Evolutionary conservation across 1,284 basidiomycete species (phyloP), one percentile per base, ranked within the genome.

Genomic region (Xerocomus nothofagi): DNA sequence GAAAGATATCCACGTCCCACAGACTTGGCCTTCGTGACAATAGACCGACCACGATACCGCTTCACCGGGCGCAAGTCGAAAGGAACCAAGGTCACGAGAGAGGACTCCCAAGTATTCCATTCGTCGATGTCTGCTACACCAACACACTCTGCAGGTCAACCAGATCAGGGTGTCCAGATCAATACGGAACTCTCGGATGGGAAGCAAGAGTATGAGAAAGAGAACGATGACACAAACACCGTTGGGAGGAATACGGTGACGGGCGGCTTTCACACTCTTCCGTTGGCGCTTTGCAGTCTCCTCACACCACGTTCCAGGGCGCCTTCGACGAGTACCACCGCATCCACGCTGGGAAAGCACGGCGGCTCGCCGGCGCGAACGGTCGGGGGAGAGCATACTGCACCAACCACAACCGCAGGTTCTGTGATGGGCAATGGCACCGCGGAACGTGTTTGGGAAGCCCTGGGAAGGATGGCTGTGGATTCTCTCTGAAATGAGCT

Each of bases 11-110:
- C 62, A 15, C 54, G 44, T 29, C 27, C 63, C 6, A 42, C 65
- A 2, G 68, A 73, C 49, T 54, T 59, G 26, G 43, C 54, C 6
- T 69, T 71, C 40, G 57, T 69, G 42, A 61, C 62, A 5, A 56
- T 63, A 24, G 51, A 57, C 36, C 59, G 60, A 5, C 58, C 65
- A 1, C 55, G 52, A 40, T 61, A 66, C 46, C 61, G 59, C 0
- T 64, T 68, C 41, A 24, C 57, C 12, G 44, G 40, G 38, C 47
- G 58, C n/a, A 59, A 53, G 44, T 46, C 50, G n/a, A 55, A 59
- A 26, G 50, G 24, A 14, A 23, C 17, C 27, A 43, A 47, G 24
- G 31, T 10, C 9, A 7, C 9, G 38, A 41, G 45, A 38, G 51
- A 2, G 3, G 43, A 34, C 5, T n/a, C n/a, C n/a, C 41, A 39